These are phyloP conservation scores for Agastache rugosa DNA, from an alignment of 257 asterid species.

Conservation along the genomic window DNA sequence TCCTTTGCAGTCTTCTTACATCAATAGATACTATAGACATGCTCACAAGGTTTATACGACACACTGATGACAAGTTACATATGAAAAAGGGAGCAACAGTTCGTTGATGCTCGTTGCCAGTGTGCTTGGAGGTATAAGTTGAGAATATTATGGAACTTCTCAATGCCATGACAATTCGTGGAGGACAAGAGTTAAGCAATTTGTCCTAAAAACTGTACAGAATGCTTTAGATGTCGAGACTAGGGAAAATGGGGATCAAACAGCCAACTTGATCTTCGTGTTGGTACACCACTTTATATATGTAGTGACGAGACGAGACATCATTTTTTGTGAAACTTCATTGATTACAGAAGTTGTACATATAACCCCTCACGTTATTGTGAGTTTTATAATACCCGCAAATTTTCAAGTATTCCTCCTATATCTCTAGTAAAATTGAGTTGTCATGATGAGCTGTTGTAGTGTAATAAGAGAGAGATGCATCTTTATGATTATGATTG, in stretches of 20 bases:
- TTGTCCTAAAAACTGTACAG: slow-evolving; percentile 12
- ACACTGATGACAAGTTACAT: neutral
- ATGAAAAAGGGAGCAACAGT: slow-evolving; percentile 1
- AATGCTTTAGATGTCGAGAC: slow-evolving; percentile 1
- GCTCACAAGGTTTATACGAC: slow-evolving; percentile 62
- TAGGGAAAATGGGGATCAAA: slow-evolving; percentile 6
- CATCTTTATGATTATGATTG: neutral
- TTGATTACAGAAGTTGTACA: slow-evolving; percentile 25
- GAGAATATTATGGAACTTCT: neutral
- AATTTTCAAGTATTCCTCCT: neutral
- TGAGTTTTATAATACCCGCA: slow-evolving; percentile 10
- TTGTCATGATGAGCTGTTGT: neutral
- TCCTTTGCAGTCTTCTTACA: slow-evolving; percentile 68
- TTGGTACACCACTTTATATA: neutral
- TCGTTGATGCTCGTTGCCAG: neutral
- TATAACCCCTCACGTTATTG: neutral
- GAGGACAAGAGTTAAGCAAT: slow-evolving; percentile 8
- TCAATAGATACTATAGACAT: slow-evolving; percentile 90
- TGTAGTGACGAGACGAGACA: slow-evolving; percentile 1
- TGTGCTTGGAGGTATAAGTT: slow-evolving; percentile 16
- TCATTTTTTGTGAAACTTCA: slow-evolving; percentile 1
- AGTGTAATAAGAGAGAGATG: neutral
- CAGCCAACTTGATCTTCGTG: neutral
- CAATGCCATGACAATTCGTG: slow-evolving; percentile 1
- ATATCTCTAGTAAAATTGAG: slow-evolving; percentile 15